Percentiles rank a stretch among this genome's conserved stretches.
These are phyloP conservation scores for Rostrohypoxylon terebratum DNA, from an alignment of 495 filamentous ascomycete genomes.

Conservation along the genomic window DNA sequence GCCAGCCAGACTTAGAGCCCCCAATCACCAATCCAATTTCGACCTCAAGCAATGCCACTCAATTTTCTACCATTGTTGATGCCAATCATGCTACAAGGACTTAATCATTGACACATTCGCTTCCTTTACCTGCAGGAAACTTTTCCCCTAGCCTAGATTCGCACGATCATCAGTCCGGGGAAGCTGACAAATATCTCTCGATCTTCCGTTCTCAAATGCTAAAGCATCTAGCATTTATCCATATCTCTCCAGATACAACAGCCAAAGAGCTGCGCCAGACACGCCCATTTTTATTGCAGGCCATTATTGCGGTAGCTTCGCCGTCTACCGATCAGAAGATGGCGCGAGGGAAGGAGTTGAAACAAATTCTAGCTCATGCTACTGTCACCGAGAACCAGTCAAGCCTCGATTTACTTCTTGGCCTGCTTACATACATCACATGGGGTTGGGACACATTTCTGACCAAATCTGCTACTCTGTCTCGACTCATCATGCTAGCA, in stretches of 20 bases:
- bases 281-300: conserved; percentile 63
- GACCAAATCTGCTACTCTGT: conserved; percentile 38
- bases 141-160: background rate
- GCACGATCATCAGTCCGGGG: conserved; percentile 40
- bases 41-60: background rate
- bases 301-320: conserved; percentile 60
- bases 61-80: background rate
- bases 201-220: conserved; percentile 59
- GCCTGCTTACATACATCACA: conserved; percentile 58
- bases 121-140: background rate
- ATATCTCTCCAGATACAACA: conserved; percentile 56
- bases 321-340: conserved; percentile 49
- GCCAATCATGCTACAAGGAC: background rate
- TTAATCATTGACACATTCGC: background rate
- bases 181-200: conserved; percentile 55
- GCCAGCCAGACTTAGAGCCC: background rate
- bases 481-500: conserved; percentile 59
- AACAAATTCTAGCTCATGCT: conserved; percentile 53
- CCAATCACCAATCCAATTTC: background rate
- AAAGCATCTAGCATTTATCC: conserved; percentile 58
- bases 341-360: conserved; percentile 53
- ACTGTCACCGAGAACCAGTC: conserved; percentile 53
- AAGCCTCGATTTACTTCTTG: conserved; percentile 65
- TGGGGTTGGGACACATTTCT: conserved; percentile 52
- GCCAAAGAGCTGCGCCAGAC: conserved; percentile 56